Base-by-base conservation (phyloP, 139 green algal species). In the Chlamydomonas incerta region DNA sequence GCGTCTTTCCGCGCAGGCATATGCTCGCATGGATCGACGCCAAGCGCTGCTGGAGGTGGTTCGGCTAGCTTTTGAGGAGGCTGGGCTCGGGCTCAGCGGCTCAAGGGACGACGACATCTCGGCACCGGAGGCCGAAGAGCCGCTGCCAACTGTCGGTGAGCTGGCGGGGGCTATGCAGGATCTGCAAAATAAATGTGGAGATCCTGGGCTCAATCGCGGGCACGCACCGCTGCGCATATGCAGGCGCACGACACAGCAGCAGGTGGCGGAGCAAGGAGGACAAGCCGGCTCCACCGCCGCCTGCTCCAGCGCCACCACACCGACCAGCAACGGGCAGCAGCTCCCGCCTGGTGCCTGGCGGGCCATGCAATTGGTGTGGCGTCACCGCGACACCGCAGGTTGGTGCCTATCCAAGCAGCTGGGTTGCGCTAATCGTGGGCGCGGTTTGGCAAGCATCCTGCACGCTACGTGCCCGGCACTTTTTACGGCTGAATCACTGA, bases 311-410 rank as follows among this genome's bases (percentile, higher is more conserved):
- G 55, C 55, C 55, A 67, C 60, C 24, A 3, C 60, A n/a, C 11
- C 60, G 24, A 2, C 10, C 24, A 67, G 26, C 26, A 2, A n/a
- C 47, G 8, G 79, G 79, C 8, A 85, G 63, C 79, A 85, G 79
- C 50, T 67, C 79, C 0, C 29, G 66, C 18, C 50, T 85, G 24
- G 79, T 85, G 10, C 47, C 79, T 0, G 79, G 79, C 1, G 79
- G 79, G 0, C 79, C 79, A 11, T 85, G 79, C 47, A 85, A 58
- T 20, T 76, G 66, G 47, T 85, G 79, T 33, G 63, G 65, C 31
- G 79, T 85, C 2, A 85, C 65, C 3, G n/a, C 66, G 0, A 85
- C 79, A 6, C 79, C 79, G 0, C 79, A 85, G 79, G 79, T 85
- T 21, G 18, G 77, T 28, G 9, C 29, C 10, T 58, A 11, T 58